A percentile compares a stretch with the other conserved stretches of the same genome.
Conservation (phyloP, 305 asterid genomes). For the Solanum chacoense region DNA sequence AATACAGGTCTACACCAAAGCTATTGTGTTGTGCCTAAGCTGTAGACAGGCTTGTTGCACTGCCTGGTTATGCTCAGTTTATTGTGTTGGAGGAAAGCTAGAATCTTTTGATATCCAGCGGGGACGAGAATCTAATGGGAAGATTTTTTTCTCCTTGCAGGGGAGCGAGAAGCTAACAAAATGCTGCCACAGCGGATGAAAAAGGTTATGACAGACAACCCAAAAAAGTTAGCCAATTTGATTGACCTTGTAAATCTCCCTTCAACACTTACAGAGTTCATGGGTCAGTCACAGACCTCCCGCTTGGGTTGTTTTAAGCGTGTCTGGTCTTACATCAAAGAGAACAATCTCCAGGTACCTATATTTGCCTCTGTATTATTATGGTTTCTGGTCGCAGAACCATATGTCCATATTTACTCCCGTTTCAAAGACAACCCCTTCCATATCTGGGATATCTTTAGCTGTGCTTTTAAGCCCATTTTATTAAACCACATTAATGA, state of each 20-base stretch:
- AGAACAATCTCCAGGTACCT: constrained; percentile 73
- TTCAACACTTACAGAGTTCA: constrained; percentile 61
- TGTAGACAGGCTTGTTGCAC: neutral
- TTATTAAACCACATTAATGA: neutral
- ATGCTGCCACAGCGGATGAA: constrained; percentile 62
- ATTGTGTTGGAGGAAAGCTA: neutral
- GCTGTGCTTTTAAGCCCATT: neutral
- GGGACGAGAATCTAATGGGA: neutral
- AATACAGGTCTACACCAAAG: neutral
- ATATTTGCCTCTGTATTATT: neutral
- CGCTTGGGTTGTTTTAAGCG: constrained; percentile 66
- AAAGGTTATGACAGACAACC: constrained; percentile 51
- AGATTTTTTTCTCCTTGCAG: neutral
- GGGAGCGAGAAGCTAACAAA: constrained; percentile 5
- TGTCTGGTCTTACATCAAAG: constrained; percentile 84
- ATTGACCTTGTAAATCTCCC: constrained; percentile 85
- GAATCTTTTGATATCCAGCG: neutral
- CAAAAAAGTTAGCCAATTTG: constrained; percentile 68
- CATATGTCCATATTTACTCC: neutral
- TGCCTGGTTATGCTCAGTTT: neutral
- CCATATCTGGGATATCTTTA: neutral
- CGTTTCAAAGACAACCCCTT: neutral
- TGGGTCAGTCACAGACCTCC: constrained; percentile 89
- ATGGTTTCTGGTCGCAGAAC: neutral
- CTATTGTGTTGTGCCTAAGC: neutral